A percentile compares a stretch with the other conserved stretches of the same genome.
phyloP scores from a whole-genome alignment of 129 eudicot genomes.

The Calendula officinalis region DNA sequence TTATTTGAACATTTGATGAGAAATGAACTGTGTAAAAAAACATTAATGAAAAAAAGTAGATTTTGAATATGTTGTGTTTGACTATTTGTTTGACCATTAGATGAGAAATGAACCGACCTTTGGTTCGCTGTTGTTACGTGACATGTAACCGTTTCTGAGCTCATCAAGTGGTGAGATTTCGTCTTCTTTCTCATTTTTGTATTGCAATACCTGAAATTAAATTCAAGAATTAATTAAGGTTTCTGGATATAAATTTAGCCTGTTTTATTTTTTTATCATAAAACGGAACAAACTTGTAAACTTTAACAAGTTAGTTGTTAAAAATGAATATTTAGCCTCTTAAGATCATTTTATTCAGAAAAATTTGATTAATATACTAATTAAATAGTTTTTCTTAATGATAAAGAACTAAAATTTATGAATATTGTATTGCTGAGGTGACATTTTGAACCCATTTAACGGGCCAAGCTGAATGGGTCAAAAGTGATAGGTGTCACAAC shows the following conservation, averaged over 20 bases:
- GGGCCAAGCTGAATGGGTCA: not conserved
- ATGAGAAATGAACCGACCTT: constrained; percentile 33
- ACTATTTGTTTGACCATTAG: too few relatives aligned
- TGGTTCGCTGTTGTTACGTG: constrained; percentile 26
- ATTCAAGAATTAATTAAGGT: not conserved
- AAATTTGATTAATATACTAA: too few relatives aligned
- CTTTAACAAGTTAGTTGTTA: too few relatives aligned
- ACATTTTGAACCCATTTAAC: not conserved
- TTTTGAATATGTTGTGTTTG: not conserved
- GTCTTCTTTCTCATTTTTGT: constrained; percentile 43
- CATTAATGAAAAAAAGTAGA: not conserved
- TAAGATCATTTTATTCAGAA: too few relatives aligned
- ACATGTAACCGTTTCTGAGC: constrained; percentile 26
- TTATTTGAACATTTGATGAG: too few relatives aligned
- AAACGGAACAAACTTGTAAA: too few relatives aligned
- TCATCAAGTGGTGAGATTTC: constrained; percentile 37
- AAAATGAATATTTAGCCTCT: too few relatives aligned
- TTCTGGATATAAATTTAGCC: not conserved
- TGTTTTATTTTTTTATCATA: too few relatives aligned
- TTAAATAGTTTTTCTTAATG: too few relatives aligned
- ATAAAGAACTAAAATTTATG: not conserved
- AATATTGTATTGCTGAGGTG: not conserved
- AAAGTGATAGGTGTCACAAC: not conserved
- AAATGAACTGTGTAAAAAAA: too few relatives aligned
- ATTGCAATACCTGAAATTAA: constrained; percentile 55